Evolutionary conservation across 83 land plant species (phyloP).

Genomic region (Isoetes engelmannii): DNA sequence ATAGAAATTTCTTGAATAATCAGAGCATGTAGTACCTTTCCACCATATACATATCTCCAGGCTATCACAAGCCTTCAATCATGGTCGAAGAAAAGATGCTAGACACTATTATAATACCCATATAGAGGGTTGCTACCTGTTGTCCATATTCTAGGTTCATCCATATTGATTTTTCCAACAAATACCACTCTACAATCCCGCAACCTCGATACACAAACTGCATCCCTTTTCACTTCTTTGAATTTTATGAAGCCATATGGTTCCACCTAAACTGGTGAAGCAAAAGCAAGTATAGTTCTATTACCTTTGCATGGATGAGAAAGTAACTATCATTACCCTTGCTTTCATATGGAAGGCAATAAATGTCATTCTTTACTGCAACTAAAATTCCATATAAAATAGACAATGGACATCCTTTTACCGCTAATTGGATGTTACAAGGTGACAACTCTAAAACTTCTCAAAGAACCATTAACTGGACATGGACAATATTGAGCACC

Average conservation of each 20-base stretch:
- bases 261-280: slow-evolving; percentile 49
- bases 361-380: slow-evolving; percentile 39
- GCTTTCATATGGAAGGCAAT: slow-evolving; percentile 35
- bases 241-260: slow-evolving; percentile 67
- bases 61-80: no score
- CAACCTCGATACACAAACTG: slow-evolving; percentile 71
- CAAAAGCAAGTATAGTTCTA: not conserved
- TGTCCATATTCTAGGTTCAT: slow-evolving; percentile 81
- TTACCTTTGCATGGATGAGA: not conserved
- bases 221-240: slow-evolving; percentile 59
- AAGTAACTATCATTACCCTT: slow-evolving; percentile 17
- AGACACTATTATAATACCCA: no score
- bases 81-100: no score
- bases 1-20: no score
- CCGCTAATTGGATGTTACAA: no score
- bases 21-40: no score
- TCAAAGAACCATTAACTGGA: no score
- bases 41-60: no score
- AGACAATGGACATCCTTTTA: slow-evolving; percentile 32
- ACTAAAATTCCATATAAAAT: slow-evolving; percentile 31
- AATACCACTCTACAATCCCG: slow-evolving; percentile 79
- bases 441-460: no score
- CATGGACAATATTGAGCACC: no score
- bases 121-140: slow-evolving; percentile 82
- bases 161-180: slow-evolving; percentile 88